Percentiles rank a stretch among this genome's conserved stretches.
phyloP scores from a whole-genome alignment of 805 yeast species.

The Teunomyces funiuensis region DNA sequence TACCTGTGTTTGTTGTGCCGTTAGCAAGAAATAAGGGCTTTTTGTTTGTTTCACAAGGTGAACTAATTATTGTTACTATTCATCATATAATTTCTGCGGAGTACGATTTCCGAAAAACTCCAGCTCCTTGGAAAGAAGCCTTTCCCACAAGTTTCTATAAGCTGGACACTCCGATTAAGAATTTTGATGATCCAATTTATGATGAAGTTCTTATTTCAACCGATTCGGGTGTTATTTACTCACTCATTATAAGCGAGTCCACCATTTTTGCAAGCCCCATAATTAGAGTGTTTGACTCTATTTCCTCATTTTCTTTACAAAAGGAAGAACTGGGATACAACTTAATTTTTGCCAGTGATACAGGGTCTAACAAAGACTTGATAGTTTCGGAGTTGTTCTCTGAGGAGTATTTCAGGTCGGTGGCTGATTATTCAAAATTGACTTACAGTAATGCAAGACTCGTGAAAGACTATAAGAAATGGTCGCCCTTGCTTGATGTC shows the following conservation, averaged over 20 bases:
- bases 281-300: constrained; percentile 34
- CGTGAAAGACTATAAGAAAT: constrained; percentile 36
- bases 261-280: constrained; percentile 24
- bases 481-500: constrained; percentile 50
- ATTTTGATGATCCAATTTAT: not conserved
- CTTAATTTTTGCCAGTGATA: constrained; percentile 41
- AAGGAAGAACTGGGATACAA: constrained; percentile 16
- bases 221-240: constrained; percentile 34
- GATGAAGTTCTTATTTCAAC: constrained; percentile 36
- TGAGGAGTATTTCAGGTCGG: constrained; percentile 8
- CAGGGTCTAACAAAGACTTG: constrained; percentile 39
- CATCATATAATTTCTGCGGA: constrained; percentile 51
- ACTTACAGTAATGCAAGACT: constrained; percentile 24
- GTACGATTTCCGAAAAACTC: constrained; percentile 28
- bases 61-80: constrained; percentile 35
- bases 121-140: constrained; percentile 18
- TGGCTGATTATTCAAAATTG: constrained; percentile 10
- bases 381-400: constrained; percentile 25
- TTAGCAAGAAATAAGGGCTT: constrained; percentile 35
- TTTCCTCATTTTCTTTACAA: constrained; percentile 34
- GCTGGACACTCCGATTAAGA: constrained; percentile 22
- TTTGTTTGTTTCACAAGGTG: constrained; percentile 36
- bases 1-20: constrained; percentile 46
- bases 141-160: constrained; percentile 44
- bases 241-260: constrained; percentile 22